phyloP scores from a whole-genome alignment of 116 monocot species.

The Papilionanthe hybrid region DNA sequence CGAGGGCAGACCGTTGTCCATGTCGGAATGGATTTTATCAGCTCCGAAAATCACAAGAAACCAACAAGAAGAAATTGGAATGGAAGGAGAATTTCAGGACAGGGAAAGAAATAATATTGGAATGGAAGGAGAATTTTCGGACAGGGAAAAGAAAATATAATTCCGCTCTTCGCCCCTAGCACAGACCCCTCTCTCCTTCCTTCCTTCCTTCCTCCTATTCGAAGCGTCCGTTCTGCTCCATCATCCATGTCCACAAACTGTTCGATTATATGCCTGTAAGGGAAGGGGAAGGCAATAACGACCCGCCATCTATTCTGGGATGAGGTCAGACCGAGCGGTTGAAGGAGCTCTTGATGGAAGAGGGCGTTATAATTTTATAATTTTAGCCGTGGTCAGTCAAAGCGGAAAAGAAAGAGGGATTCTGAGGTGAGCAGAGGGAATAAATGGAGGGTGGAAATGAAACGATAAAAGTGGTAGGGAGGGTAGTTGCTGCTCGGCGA shows the following conservation, averaged over 20 bases:
- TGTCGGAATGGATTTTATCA: neutral
- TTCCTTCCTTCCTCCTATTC: neutral
- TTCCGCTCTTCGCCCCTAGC: neutral
- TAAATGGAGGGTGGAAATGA: no score
- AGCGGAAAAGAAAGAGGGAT: no score
- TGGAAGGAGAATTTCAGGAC: no score
- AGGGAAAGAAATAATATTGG: no score
- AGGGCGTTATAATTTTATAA: no score
- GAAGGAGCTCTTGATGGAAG: no score
- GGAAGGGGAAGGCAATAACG: neutral
- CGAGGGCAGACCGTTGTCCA: conserved; percentile 7
- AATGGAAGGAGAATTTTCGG: no score
- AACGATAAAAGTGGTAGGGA: no score
- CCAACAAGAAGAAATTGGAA: neutral
- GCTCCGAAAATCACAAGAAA: neutral
- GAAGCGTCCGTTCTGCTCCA: neutral
- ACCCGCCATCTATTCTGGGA: neutral
- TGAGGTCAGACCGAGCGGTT: neutral
- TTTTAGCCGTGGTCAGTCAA: no score
- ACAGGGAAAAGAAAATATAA: neutral
- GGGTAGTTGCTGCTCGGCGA: no score
- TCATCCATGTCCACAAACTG: neutral
- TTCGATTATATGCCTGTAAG: neutral
- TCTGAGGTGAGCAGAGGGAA: no score
- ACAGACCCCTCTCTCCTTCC: neutral